Base-by-base conservation (phyloP, 2,329 filamentous ascomycete genomes). In the Paramyrothecium sp. region DNA sequence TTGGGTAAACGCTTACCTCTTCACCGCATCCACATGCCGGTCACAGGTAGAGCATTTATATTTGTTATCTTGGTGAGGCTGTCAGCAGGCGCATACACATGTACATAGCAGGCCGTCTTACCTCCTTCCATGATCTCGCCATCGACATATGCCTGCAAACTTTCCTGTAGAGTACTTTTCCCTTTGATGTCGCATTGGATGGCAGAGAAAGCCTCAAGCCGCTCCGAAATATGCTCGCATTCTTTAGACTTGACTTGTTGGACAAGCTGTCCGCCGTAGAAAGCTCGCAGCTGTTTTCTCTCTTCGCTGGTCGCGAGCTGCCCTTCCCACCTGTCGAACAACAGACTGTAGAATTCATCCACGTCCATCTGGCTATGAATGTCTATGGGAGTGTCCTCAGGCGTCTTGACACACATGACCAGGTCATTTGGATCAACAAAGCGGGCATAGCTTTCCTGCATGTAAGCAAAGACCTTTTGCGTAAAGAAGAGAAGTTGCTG, bases 121-220 rank as follows among this genome's bases (percentile, higher is more conserved):
- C 87, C 87, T 63, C 96, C 95, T 79, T 97, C 92, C 89, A 99
- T 93, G 38, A 95, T 87, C 73, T 99, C 95, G 3, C 95, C 95
- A 69, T 96, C 91, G 13, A 98, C 92, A 70, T 97, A 98, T n/a
- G 94, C 92, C 65, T 92, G 87, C 16, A 99, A 79, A 68, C 95
- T 98, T 63, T 97, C 92, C 66, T 91, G 81, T 2, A 99, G 82
- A 33, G 81, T 89, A 21, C 80, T 81, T 74, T 97, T 98, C 54
- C 94, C 94, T 71, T 97, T 96, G 67, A 99, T 96, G 65, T 97
- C 93, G 69, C 95, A 96, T 65, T 97, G 93, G 55, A 99, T 92
- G 5, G 94, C 93, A 16, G 92, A 96, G 70, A 98, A 98, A 0
- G 91, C 88, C 70, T 99, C 95, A 2, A 92, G 81, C 17, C 90